phyloP scores from a whole-genome alignment of 495 filamentous ascomycete genomes.

The Aspergillus cavernicola region DNA sequence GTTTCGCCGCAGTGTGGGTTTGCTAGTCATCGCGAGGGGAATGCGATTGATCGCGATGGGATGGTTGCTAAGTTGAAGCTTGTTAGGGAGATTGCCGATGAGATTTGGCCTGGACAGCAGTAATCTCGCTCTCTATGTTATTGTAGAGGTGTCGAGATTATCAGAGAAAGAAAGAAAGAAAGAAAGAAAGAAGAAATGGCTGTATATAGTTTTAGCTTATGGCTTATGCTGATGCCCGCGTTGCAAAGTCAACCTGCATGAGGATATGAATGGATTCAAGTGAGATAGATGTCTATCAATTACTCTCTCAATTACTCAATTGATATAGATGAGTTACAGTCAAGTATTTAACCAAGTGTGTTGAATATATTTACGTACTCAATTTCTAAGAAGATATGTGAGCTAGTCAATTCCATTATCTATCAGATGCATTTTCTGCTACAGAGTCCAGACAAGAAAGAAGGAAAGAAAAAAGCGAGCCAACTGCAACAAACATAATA shows the following conservation, averaged over 20 bases:
- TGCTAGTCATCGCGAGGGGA: constrained; percentile 66
- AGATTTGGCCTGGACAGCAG: constrained; percentile 66
- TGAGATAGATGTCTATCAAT: too few relatives aligned
- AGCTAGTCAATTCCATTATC: too few relatives aligned
- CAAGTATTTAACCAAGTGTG: too few relatives aligned
- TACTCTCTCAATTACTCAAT: too few relatives aligned
- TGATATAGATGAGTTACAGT: too few relatives aligned
- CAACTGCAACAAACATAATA: constrained; percentile 12
- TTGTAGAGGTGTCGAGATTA: not conserved
- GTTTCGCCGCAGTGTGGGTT: constrained; percentile 82
- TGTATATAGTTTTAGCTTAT: constrained; percentile 12
- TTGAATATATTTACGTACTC: too few relatives aligned
- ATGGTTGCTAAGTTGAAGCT: constrained; percentile 68
- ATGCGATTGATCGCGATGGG: constrained; percentile 59
- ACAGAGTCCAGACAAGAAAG: too few relatives aligned
- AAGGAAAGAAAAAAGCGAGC: constrained; percentile 1
- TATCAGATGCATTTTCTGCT: too few relatives aligned
- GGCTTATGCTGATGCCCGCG: not conserved
- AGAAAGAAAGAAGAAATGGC: not conserved
- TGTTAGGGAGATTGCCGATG: constrained; percentile 65
- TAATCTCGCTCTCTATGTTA: constrained; percentile 13
- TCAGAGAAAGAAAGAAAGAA: too few relatives aligned
- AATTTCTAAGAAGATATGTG: too few relatives aligned
- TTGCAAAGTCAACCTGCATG: constrained; percentile 3
- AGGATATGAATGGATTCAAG: not conserved